Conservation (phyloP, 2,329 filamentous ascomycete species). For the Xylariales sp. region DNA sequence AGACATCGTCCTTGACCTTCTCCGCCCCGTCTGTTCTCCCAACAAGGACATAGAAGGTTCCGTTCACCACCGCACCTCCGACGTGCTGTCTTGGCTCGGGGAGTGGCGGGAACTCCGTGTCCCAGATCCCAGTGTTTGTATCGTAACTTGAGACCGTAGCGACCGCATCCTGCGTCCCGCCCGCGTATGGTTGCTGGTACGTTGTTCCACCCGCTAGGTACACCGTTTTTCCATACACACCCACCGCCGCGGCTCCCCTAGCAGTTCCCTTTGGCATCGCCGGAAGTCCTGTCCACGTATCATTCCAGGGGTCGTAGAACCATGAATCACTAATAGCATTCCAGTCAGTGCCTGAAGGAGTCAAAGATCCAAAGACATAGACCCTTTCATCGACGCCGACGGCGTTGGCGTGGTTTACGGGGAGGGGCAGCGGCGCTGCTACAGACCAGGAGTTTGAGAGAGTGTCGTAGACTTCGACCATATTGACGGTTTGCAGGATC, state of each 20-base stretch:
- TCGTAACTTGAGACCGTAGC: slow-evolving; percentile 27
- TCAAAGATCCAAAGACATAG: slow-evolving; percentile 34
- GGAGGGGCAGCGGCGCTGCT: slow-evolving; percentile 19
- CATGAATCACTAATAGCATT: slow-evolving; percentile 16
- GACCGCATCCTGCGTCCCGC: slow-evolving; percentile 21
- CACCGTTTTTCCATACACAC: slow-evolving; percentile 25
- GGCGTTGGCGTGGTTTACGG: slow-evolving; percentile 33
- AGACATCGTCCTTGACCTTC: slow-evolving; percentile 16
- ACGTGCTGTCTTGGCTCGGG: slow-evolving; percentile 33
- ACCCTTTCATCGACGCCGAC: slow-evolving; percentile 30
- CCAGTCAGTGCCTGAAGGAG: slow-evolving; percentile 4
- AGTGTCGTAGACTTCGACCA: not conserved
- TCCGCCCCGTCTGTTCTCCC: slow-evolving; percentile 26
- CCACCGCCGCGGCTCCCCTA: slow-evolving; percentile 28
- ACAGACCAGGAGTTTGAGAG: slow-evolving; percentile 22
- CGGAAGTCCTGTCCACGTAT: slow-evolving; percentile 24
- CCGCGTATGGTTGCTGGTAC: slow-evolving; percentile 16
- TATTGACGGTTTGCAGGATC: not conserved
- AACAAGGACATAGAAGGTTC: slow-evolving; percentile 32
- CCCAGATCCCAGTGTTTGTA: slow-evolving; percentile 21
- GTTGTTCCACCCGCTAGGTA: slow-evolving; percentile 35
- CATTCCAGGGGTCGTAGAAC: slow-evolving; percentile 23
- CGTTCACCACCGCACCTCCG: slow-evolving; percentile 22
- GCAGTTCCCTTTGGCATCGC: slow-evolving; percentile 22
- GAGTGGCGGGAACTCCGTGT: slow-evolving; percentile 21